phyloP scores from a whole-genome alignment of 148 eudicot species.

The Persicaria tinctoria region DNA sequence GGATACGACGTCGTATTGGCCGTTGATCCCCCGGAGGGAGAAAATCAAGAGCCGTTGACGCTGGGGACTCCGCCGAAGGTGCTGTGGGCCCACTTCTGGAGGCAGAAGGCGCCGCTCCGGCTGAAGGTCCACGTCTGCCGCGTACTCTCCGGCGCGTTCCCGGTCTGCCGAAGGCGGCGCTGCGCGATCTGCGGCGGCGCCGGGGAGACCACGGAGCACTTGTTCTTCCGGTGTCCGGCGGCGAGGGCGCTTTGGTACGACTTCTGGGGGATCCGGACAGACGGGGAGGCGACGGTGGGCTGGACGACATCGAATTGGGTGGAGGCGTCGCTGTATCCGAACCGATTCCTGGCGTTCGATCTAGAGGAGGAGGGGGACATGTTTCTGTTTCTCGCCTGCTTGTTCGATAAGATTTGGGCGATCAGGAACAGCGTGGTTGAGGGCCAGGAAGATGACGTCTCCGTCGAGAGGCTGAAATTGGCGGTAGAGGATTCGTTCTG shows the following conservation, averaged over 20 bases:
- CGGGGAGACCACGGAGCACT: not conserved
- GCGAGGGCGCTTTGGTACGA: slow-evolving; percentile 8
- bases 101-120: slow-evolving; percentile 9
- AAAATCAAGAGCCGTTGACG: not conserved
- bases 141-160: not conserved
- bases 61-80: not conserved
- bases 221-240: slow-evolving; percentile 8
- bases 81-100: not conserved
- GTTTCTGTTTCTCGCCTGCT: slow-evolving; percentile 3
- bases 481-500: not conserved
- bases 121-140: slow-evolving; percentile 4
- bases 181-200: not conserved
- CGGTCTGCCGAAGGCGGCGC: not conserved
- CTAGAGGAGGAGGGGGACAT: slow-evolving; percentile 3
- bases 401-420: slow-evolving; percentile 2
- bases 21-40: not conserved
- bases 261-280: slow-evolving; percentile 5
- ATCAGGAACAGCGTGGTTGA: not conserved
- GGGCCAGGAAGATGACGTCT: slow-evolving; percentile 6
- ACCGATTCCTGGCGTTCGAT: not conserved
- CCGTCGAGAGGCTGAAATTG: slow-evolving; percentile 2
- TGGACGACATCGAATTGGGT: slow-evolving; percentile 9
- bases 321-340: slow-evolving; percentile 2
- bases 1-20: not conserved
- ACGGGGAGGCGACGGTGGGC: not conserved